phyloP scores from a whole-genome alignment of 2,329 filamentous ascomycete genomes.

The Pseudohalonectria lignicola region DNA sequence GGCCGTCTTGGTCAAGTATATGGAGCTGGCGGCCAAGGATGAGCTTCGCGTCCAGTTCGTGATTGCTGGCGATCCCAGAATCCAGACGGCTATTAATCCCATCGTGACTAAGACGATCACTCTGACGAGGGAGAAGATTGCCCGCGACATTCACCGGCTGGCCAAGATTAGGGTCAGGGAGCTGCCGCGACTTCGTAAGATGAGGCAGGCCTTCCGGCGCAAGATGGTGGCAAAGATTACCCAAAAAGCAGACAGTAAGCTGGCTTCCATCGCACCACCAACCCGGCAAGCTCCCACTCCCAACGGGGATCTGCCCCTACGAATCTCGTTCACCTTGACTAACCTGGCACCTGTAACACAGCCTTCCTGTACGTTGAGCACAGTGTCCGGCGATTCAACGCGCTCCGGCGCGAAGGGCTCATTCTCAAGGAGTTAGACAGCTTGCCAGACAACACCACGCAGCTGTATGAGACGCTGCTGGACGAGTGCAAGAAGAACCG shows the following conservation, averaged over 20 bases:
- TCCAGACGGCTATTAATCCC: background rate
- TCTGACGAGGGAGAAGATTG: background rate
- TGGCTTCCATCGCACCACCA: background rate
- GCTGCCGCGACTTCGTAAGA: background rate
- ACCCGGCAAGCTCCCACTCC: too few relatives aligned
- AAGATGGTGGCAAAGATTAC: background rate
- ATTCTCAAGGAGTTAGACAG: constrained; percentile 3
- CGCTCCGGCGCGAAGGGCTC: constrained; percentile 1
- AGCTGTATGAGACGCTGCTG: constrained; percentile 4
- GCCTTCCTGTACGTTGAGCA: constrained; percentile 4
- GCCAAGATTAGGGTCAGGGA: background rate
- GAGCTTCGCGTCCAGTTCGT: background rate
- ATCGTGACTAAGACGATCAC: background rate
- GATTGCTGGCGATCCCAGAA: background rate
- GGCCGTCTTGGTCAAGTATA: background rate
- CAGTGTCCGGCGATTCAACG: constrained; percentile 3
- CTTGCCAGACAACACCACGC: background rate
- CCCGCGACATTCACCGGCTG: background rate
- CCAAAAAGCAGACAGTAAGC: constrained; percentile 2
- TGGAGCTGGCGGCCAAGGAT: background rate
- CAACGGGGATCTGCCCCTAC: too few relatives aligned
- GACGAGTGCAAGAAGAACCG: constrained; percentile 4
- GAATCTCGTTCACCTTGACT: too few relatives aligned
- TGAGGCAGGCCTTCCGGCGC: background rate
- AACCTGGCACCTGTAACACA: too few relatives aligned